These are phyloP conservation scores for Stephania cephalantha DNA, from an alignment of 164 flowering plant genomes.

Conservation along the genomic window DNA sequence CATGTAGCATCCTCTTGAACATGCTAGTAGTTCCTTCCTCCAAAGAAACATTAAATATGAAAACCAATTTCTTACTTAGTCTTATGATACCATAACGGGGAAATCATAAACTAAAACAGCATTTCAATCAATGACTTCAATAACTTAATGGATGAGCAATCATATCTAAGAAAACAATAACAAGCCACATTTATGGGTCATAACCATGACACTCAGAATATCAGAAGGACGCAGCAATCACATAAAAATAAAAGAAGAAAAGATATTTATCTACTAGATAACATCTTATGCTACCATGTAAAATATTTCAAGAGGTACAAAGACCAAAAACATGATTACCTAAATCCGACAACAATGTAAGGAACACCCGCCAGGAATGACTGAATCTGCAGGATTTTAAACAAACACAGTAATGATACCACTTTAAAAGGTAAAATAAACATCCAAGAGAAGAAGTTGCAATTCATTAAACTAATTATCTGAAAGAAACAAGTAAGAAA, in stretches of 20 bases:
- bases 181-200: neutral
- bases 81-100: too few species aligned
- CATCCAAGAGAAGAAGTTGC: neutral
- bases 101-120: too few species aligned
- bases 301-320: neutral
- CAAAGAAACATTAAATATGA: too few species aligned
- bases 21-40: too few species aligned
- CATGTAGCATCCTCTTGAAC: too few species aligned
- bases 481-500: neutral
- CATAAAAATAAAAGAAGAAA: neutral
- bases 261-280: neutral
- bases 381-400: constrained; percentile 29
- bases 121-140: neutral
- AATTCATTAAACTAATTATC: neutral
- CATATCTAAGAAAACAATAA: neutral
- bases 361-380: constrained; percentile 36
- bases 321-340: constrained; percentile 15
- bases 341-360: constrained; percentile 33
- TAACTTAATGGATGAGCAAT: neutral
- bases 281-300: neutral
- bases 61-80: too few species aligned
- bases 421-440: neutral
- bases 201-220: neutral
- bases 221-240: neutral
- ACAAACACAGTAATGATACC: neutral